Percentiles rank a stretch among this genome's conserved stretches.
Conservation (phyloP, 140 eudicot genomes). For the Bidens hawaiensis region DNA sequence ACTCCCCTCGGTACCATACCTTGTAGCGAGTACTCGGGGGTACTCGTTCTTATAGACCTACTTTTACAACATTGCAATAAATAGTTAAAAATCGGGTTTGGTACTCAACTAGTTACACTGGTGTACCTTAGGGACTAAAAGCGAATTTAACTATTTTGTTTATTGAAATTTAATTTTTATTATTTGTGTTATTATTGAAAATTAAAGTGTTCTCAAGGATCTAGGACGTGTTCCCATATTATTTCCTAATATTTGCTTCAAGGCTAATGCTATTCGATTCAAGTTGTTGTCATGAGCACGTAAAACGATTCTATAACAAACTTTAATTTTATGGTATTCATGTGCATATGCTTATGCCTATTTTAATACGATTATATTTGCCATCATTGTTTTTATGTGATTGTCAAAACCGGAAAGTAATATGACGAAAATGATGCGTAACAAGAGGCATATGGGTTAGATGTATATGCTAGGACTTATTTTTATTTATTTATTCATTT, state of each 20-base stretch:
- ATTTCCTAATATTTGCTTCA: background rate
- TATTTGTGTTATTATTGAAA: background rate
- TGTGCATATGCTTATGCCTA: background rate
- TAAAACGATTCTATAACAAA: background rate
- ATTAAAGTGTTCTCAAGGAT: background rate
- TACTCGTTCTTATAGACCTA: no score
- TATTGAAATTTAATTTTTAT: background rate
- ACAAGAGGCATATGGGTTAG: background rate
- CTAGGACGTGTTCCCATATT: background rate
- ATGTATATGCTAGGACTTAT: background rate
- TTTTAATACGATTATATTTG: no score
- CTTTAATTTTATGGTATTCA: background rate
- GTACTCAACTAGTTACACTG: no score
- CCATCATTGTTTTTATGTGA: no score
- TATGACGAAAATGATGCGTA: background rate
- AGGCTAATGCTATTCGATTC: background rate
- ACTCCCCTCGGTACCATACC: no score
- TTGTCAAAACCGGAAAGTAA: no score
- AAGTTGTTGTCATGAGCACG: background rate
- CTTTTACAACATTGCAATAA: no score
- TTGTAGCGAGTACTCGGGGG: no score
- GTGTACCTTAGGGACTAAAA: no score
- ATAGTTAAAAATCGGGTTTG: no score
- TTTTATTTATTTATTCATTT: no score
- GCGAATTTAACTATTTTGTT: no score